A percentile compares a stretch with the other conserved stretches of the same genome.
These are phyloP conservation scores for Dipteronia dyeriana DNA, from an alignment of 345 rosid genomes.

Conservation along the genomic window DNA sequence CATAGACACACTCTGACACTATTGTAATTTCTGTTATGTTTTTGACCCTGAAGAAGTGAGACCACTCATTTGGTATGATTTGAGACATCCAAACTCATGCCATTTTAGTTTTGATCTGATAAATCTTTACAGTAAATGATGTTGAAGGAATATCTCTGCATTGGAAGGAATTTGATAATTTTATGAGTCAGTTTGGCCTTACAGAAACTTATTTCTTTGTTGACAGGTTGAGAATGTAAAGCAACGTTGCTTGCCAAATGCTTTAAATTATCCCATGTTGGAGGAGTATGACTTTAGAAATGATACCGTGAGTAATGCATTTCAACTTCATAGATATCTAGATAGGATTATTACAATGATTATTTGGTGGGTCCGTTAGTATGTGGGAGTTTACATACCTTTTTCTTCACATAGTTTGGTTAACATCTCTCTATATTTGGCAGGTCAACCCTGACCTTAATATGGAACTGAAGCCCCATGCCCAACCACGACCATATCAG, in stretches of 20 bases:
- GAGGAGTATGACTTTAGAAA: constrained; percentile 97
- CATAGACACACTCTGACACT: not conserved
- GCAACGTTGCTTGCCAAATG: constrained; percentile 98
- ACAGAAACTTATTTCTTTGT: constrained; percentile 14
- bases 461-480: constrained; percentile 90
- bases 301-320: constrained; percentile 65
- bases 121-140: not conserved
- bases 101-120: not conserved
- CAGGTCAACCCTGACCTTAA: constrained; percentile 96
- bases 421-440: constrained; percentile 14
- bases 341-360: not conserved
- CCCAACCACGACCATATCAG: constrained; percentile 97
- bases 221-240: constrained; percentile 93
- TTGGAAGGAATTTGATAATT: not conserved
- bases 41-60: not conserved
- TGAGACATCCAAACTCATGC: not conserved
- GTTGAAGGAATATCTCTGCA: not conserved
- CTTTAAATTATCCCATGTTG: constrained; percentile 95
- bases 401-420: not conserved
- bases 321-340: not conserved
- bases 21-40: not conserved
- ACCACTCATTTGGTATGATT: not conserved
- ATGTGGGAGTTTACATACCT: not conserved
- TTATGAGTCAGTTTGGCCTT: not conserved
- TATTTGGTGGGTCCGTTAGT: not conserved